Evolutionary conservation across 345 rosid genomes (phyloP).

Genomic region (Eucalyptus cloeziana): DNA sequence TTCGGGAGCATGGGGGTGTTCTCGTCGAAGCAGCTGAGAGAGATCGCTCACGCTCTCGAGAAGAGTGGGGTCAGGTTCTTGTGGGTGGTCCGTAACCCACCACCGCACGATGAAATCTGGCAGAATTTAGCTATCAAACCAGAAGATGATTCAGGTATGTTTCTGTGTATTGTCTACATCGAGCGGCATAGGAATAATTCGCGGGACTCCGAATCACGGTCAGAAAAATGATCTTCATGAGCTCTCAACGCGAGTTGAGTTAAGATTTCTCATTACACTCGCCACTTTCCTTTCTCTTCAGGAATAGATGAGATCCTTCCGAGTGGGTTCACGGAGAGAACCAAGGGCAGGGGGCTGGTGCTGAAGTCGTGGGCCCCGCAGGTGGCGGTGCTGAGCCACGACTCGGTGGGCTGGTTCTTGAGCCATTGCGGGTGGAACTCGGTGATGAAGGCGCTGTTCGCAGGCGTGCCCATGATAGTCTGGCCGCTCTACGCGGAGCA

Average conservation of each 20-base stretch:
- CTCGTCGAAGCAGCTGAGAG: conserved; percentile 3
- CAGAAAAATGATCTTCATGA: no score
- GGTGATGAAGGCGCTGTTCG: conserved; percentile 11
- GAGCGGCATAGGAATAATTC: not conserved
- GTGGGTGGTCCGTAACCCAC: conserved; percentile 17
- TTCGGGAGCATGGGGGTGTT: conserved; percentile 23
- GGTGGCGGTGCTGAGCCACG: conserved; percentile 7
- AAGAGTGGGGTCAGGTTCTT: conserved; percentile 17
- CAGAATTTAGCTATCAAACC: not conserved
- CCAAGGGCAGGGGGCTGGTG: conserved; percentile 9
- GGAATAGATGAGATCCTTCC: conserved; percentile 1
- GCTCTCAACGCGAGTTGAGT: no score
- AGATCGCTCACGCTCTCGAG: conserved; percentile 24
- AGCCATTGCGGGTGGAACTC: conserved; percentile 46
- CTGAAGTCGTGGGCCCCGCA: conserved; percentile 31
- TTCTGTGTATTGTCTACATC: not conserved
- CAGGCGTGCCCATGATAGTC: conserved; percentile 1
- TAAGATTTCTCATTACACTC: no score
- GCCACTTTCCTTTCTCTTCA: not conserved
- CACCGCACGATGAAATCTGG: not conserved
- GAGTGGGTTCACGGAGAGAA: conserved; percentile 12
- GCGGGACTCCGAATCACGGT: no score
- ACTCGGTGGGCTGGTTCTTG: conserved; percentile 21
- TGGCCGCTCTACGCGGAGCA: conserved; percentile 11
- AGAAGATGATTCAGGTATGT: not conserved